Conservation (phyloP, 129 eudicot genomes). For the Saposhnikovia divaricata region DNA sequence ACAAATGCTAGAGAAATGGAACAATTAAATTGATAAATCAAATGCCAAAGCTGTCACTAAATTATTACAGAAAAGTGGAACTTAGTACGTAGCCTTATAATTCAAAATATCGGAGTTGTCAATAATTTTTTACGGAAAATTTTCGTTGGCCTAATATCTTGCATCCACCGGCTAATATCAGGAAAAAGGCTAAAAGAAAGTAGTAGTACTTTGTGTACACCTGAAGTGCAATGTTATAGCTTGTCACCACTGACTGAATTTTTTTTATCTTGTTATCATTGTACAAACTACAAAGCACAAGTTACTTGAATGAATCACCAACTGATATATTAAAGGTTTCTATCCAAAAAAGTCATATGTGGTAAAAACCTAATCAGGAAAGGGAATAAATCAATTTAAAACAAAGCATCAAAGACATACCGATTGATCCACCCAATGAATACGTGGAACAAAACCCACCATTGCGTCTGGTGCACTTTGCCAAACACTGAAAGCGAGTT, state of each 20-base stretch:
- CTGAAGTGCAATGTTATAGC: background rate
- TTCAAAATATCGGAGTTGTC: background rate
- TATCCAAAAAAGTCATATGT: background rate
- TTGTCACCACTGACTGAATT: background rate
- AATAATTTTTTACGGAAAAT: background rate
- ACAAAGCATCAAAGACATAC: conserved; percentile 30
- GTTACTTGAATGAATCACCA: background rate
- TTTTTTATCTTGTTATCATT: background rate
- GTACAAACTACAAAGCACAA: background rate
- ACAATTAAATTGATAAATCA: background rate
- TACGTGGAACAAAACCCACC: conserved; percentile 85
- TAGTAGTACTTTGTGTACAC: background rate
- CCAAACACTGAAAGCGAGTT: conserved; percentile 71
- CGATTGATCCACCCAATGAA: conserved; percentile 57
- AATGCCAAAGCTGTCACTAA: background rate
- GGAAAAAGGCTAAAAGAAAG: background rate
- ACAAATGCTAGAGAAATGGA: background rate
- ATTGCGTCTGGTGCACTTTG: conserved; percentile 78
- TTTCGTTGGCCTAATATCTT: background rate
- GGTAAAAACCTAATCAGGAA: background rate
- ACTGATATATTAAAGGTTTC: background rate
- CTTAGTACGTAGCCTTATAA: background rate
- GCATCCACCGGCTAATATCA: background rate
- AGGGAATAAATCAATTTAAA: background rate
- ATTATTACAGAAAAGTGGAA: background rate